Evolutionary conservation across 495 filamentous ascomycete genomes (phyloP).

Genomic region (Trichoderma reesei): DNA sequence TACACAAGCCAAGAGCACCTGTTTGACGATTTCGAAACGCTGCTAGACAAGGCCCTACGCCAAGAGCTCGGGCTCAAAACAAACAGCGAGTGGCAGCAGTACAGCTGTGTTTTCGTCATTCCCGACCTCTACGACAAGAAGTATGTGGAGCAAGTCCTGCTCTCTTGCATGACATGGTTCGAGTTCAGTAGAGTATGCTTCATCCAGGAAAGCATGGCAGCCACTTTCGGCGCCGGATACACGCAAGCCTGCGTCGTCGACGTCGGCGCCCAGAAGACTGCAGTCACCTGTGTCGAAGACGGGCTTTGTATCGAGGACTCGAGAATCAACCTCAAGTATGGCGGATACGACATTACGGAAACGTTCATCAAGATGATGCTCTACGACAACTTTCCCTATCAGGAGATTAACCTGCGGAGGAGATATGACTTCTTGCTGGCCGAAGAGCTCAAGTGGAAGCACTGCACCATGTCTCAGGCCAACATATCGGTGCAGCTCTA

Average conservation of each 20-base stretch:
- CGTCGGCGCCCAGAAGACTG: conserved; percentile 95
- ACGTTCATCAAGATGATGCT: conserved; percentile 96
- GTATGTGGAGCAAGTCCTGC: conserved; percentile 74
- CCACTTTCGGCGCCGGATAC: conserved; percentile 92
- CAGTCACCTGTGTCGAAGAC: conserved; percentile 94
- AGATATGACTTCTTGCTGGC: conserved; percentile 88
- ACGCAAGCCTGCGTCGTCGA: conserved; percentile 90
- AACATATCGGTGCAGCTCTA: conserved; percentile 71
- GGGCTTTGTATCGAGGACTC: conserved; percentile 92
- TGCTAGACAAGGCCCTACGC: conserved; percentile 78
- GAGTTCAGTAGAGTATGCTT: conserved; percentile 81
- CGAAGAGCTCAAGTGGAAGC: conserved; percentile 87
- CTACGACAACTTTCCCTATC: conserved; percentile 85
- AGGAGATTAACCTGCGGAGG: conserved; percentile 81
- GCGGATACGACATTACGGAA: conserved; percentile 86
- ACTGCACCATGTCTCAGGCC: conserved; percentile 75
- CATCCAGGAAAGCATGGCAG: conserved; percentile 89
- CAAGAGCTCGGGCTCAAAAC: conserved; percentile 67
- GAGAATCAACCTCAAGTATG: conserved; percentile 82
- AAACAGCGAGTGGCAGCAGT: conserved; percentile 75
- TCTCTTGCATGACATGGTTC: conserved; percentile 79
- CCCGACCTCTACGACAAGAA: conserved; percentile 92
- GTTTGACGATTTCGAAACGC: conserved; percentile 73
- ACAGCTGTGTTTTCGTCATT: conserved; percentile 89
- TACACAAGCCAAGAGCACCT: conserved; percentile 67